Evolutionary conservation across 306 rosid species (phyloP), one percentile per base, ranked within the genome.

Genomic region (Cucurbita maxima): DNA sequence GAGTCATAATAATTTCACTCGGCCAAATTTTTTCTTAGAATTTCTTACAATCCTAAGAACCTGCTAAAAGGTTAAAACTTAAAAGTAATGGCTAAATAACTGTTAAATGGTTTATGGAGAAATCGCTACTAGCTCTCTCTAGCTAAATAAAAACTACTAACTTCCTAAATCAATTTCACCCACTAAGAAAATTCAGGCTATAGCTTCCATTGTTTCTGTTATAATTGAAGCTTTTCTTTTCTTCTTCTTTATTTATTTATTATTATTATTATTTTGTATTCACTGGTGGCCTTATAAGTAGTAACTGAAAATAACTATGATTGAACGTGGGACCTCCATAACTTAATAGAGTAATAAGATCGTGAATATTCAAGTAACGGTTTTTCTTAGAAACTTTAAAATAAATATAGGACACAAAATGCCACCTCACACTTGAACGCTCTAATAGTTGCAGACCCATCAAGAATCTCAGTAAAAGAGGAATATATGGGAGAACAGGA

Each of bases 401-500:
- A 38, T 54, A 57, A 16, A 75, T 25, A 38, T 10, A 45, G 30
- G 30, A 16, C 10, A 30, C 40, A 57, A 55, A 19, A 76, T 58
- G 60, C 53, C 80, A 93, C 97, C 98, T 87, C 90, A 54, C 92
- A 87, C 73, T 87, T 90, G 77, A 90, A 93, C 8, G 97, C 98
- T 78, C 97, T 83, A 53, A 93, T 86, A 54, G 96, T 93, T 66
- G 97, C 80, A 25, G 97, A 85, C 73, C 98, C 98, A 50, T 90
- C 94, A 50, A 93, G 96, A 58, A 97, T 90, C 86, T 93, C 98
- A 0, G 94, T 86, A 85, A 93, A 93, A 61, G 98, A 86, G 75
- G 96, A 81, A 80, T 93, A 93, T 78, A 93, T 93, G 74, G 98
- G 98, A 84, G 98, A 93, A 63, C 97, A 90, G 61, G 98, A 90